A percentile compares a stretch with the other conserved stretches of the same genome.
Evolutionary conservation across 331 rosid species (phyloP).

Genomic region (Rosa hybrid): DNA sequence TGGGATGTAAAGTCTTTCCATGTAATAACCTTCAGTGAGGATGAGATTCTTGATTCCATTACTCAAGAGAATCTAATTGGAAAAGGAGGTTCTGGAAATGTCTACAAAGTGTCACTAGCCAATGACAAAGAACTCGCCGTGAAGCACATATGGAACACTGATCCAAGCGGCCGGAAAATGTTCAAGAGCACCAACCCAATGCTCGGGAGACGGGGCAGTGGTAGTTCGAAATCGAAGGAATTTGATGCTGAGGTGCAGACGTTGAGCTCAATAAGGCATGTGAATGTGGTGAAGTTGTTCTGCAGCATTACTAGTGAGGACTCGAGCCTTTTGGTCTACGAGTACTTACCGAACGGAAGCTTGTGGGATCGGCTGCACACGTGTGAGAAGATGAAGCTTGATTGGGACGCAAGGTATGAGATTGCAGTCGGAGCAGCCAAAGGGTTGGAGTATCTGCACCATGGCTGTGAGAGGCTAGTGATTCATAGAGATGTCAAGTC

Average conservation of each 20-base stretch:
- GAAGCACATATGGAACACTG: constrained; percentile 83
- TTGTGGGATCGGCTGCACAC: constrained; percentile 84
- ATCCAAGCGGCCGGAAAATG: constrained; percentile 27
- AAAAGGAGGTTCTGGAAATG: constrained; percentile 88
- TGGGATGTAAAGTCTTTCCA: constrained; percentile 95
- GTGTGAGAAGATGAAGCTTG: constrained; percentile 65
- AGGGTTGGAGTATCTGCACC: constrained; percentile 92
- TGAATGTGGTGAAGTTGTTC: constrained; percentile 87
- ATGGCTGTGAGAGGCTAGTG: constrained; percentile 73
- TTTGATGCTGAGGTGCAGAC: constrained; percentile 81
- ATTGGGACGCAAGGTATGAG: constrained; percentile 82
- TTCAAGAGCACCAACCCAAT: constrained; percentile 52
- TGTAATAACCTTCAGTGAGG: constrained; percentile 69
- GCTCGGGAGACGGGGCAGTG: constrained; percentile 33
- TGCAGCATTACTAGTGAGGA: constrained; percentile 93
- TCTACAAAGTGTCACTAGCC: constrained; percentile 56
- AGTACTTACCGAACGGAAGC: constrained; percentile 76
- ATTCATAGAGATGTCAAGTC: constrained; percentile 91
- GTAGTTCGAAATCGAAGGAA: constrained; percentile 45
- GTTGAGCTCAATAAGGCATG: constrained; percentile 84
- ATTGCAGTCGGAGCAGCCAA: constrained; percentile 82
- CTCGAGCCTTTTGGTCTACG: constrained; percentile 85
- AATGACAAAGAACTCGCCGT: constrained; percentile 81
- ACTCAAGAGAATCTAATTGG: constrained; percentile 82
- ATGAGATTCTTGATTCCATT: constrained; percentile 81